Evolutionary conservation across 1,284 basidiomycete species (phyloP).

Genomic region (Cryptococcus sp.): DNA sequence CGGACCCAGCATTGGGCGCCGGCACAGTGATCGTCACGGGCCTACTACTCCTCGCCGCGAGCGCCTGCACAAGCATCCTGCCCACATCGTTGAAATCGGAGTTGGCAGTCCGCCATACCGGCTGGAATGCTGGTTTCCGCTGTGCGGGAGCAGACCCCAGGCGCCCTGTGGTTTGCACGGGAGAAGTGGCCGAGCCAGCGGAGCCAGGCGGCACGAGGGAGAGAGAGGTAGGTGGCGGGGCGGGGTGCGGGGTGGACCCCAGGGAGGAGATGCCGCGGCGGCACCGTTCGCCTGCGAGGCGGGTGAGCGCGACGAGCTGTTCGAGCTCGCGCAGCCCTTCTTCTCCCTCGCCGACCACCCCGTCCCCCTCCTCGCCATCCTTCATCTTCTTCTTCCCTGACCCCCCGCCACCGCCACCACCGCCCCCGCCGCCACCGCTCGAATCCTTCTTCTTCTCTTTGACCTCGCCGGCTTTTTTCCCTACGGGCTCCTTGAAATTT

Average conservation of each 20-base stretch:
- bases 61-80: slow-evolving; percentile 37
- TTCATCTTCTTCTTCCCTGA: slow-evolving; percentile 40
- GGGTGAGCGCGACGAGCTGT: slow-evolving; percentile 57
- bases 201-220: not conserved
- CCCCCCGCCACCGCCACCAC: slow-evolving; percentile 7
- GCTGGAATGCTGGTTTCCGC: slow-evolving; percentile 10
- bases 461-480: slow-evolving; percentile 59
- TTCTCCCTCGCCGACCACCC: slow-evolving; percentile 53
- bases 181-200: not conserved
- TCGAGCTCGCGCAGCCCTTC: slow-evolving; percentile 72
- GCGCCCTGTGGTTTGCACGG: not conserved
- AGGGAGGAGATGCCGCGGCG: not conserved
- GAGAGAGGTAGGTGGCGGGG: not conserved
- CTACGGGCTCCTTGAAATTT: slow-evolving; percentile 88
- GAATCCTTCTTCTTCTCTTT: slow-evolving; percentile 18
- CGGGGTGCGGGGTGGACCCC: not conserved
- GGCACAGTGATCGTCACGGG: no score
- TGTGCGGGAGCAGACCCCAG: no score
- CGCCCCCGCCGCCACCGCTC: slow-evolving; percentile 11
- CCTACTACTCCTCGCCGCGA: slow-evolving; percentile 26
- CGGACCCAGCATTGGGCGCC: no score
- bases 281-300: slow-evolving; percentile 55
- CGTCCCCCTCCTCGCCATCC: slow-evolving; percentile 53
- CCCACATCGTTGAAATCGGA: slow-evolving; percentile 31
- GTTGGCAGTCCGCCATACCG: slow-evolving; percentile 20